Base-by-base conservation (phyloP, 2,329 filamentous ascomycete genomes). In the Colletotrichum incanum region DNA sequence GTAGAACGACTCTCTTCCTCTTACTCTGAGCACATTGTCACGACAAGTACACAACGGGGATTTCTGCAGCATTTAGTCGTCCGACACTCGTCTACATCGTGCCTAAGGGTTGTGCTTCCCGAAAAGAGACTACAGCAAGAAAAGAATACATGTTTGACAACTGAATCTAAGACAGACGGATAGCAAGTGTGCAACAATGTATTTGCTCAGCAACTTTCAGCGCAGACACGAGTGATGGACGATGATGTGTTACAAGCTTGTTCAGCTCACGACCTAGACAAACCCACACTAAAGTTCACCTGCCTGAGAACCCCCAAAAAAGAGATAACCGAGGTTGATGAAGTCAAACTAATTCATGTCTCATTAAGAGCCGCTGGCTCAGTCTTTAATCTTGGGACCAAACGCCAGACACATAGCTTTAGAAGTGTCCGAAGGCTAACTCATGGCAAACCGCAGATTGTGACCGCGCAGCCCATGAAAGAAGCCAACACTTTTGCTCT, bases 401-500 rank as follows among this genome's bases (percentile, higher is more conserved):
- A 8, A 52, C 28, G 16, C n/a, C 28, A n/a, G n/a, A 52, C n/a
- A 78, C 71, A 55, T 26, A 23, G 16, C 34, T 18, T 7, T 43
- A 9, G 4, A 28, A 28, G n/a, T 67, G 28, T 49, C 31, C 77
- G 76, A 77, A 77, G 75, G 76, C 76, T 70, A 75, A 77, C 71
- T 78, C 76, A 71, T 75, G 76, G 76, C 71, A 73, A 76, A 74
- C 74, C 74, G 76, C 77, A 76, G 34, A 62, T 59, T 69, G 56
- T 56, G 59, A 73, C 55, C 71, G 74, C 70, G 75, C 75, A 76
- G 75, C 77, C 77, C 74, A 69, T 79, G 74, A 77, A 18, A 78
- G 77, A 77, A 61, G 72, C 76, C 74, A 78, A 76, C 72, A 74
- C 47, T 68, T 76, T 78, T 52, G 26, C 74, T 93, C 79, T 93